Evolutionary conservation across 176 grass and related monocot species (phyloP).

Genomic region (Eleusine coracana): DNA sequence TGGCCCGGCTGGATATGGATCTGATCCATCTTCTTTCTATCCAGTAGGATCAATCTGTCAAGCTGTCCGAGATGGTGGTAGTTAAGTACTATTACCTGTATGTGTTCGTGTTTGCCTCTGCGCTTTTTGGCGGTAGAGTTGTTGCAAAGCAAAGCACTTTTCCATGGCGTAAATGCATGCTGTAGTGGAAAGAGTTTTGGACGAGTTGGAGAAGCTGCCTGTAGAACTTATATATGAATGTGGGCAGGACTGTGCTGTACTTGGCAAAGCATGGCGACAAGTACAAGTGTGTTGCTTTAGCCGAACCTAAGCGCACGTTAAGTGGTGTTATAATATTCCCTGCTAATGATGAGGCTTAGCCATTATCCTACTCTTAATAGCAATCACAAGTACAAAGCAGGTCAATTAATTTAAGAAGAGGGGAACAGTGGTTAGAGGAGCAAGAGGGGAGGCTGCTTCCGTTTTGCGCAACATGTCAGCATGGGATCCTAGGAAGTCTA

Average conservation of each 20-base stretch:
- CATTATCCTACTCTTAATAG: conserved; percentile 38
- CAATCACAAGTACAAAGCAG: conserved; percentile 42
- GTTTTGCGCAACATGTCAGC: conserved; percentile 42
- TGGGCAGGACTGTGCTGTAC: neutral
- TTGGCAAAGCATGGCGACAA: neutral
- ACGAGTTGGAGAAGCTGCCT: neutral
- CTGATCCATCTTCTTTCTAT: neutral
- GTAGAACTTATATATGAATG: neutral
- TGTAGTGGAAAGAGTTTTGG: conserved; percentile 28
- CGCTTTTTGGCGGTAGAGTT: conserved; percentile 20
- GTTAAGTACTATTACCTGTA: too few relatives aligned
- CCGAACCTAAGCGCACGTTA: neutral
- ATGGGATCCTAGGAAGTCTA: conserved; percentile 48
- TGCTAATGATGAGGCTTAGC: conserved; percentile 45
- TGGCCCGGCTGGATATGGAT: conserved; percentile 5
- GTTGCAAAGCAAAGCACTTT: conserved; percentile 27
- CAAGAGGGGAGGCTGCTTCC: conserved; percentile 38
- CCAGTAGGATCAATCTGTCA: neutral
- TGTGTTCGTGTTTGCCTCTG: neutral
- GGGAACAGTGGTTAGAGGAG: conserved; percentile 6
- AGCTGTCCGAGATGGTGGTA: conserved; percentile 4
- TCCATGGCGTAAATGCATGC: conserved; percentile 7
- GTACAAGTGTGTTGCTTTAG: neutral
- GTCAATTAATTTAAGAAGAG: conserved; percentile 36
- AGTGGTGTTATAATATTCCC: neutral